phyloP scores from a whole-genome alignment of 768 basidiomycete genomes.

The Leccinellum luteum region DNA sequence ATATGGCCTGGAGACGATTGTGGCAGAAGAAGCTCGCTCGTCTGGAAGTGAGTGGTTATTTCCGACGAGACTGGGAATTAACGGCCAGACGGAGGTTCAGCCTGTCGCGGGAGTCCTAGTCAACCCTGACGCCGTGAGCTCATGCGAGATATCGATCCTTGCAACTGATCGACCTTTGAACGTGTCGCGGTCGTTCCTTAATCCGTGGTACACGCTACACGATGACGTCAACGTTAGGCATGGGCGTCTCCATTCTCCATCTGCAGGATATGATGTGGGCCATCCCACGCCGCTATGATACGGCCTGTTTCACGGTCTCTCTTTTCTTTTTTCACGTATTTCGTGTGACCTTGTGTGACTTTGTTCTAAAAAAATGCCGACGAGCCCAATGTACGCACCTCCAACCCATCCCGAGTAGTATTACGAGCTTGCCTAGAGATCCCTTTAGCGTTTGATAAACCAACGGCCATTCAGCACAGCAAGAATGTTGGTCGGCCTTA shows the following conservation, averaged over 20 bases:
- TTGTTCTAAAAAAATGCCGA: neutral
- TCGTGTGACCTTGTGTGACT: neutral
- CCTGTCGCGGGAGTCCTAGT: neutral
- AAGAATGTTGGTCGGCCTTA: too few species aligned
- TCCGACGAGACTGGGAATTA: neutral
- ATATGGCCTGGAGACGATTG: too few species aligned
- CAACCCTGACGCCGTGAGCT: neutral
- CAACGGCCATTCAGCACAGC: neutral
- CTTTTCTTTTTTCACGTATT: too few species aligned
- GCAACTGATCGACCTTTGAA: neutral
- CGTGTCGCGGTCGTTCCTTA: too few species aligned
- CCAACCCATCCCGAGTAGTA: neutral
- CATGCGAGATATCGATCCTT: neutral
- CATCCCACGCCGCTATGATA: too few species aligned
- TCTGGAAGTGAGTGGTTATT: neutral
- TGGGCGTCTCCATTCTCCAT: neutral
- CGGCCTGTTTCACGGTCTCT: too few species aligned
- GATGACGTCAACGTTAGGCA: neutral
- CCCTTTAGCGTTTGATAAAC: neutral
- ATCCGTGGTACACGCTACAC: neutral
- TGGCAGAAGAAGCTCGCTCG: neutral
- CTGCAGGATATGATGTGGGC: too few species aligned
- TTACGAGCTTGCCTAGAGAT: neutral
- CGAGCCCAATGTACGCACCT: neutral
- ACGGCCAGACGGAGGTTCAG: neutral